phyloP scores from a whole-genome alignment of 352 stramenopile genomes.

The Salisapilia sapeloensis region DNA sequence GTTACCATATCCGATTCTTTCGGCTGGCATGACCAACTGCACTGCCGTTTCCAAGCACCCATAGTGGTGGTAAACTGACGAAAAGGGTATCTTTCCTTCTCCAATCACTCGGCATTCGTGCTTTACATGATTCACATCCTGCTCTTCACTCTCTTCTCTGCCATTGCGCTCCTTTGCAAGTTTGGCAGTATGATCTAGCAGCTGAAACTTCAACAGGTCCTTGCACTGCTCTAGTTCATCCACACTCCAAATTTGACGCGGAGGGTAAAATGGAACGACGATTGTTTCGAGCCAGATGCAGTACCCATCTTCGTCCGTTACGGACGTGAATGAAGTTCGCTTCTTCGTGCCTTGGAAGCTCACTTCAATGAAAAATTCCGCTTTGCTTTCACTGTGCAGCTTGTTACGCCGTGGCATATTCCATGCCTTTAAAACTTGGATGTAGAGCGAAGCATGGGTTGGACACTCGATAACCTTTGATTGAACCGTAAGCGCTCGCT shows the following conservation, averaged over 20 bases:
- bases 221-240: conserved; percentile 40
- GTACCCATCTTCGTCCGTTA: conserved; percentile 8
- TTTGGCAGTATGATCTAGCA: too few relatives aligned
- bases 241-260: conserved; percentile 67
- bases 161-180: too few relatives aligned
- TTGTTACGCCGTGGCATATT: conserved; percentile 55
- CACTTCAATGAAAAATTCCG: conserved; percentile 56
- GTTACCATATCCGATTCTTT: conserved; percentile 80
- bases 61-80: conserved; percentile 63
- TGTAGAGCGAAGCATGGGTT: conserved; percentile 48
- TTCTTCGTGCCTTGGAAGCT: conserved; percentile 66
- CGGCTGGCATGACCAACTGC: conserved; percentile 58
- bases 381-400: not conserved
- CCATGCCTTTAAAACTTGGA: conserved; percentile 63
- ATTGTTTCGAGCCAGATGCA: conserved; percentile 89
- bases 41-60: conserved; percentile 67
- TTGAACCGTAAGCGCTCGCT: conserved; percentile 7
- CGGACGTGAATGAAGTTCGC: conserved; percentile 31
- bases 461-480: conserved; percentile 28
- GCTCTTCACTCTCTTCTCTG: too few relatives aligned
- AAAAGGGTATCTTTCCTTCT: conserved; percentile 72
- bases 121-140: too few relatives aligned
- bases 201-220: too few relatives aligned
- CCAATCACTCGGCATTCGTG: too few relatives aligned
- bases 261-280: conserved; percentile 69